phyloP scores from a whole-genome alignment of 1,139 yeast genomes.

The Torulaspora pretoriensis region DNA sequence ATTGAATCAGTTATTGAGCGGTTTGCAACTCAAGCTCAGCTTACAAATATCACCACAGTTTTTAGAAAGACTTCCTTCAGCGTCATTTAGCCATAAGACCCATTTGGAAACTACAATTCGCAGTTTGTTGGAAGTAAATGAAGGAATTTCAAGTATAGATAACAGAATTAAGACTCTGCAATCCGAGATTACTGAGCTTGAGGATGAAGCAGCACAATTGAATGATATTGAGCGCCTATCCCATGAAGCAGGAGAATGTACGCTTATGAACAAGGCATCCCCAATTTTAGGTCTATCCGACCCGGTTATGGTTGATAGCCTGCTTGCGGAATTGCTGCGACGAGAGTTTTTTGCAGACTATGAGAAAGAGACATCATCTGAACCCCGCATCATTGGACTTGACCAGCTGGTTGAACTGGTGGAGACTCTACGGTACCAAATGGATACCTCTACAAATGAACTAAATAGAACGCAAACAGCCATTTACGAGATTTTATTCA shows the following conservation, averaged over 20 bases:
- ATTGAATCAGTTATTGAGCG: constrained; percentile 4
- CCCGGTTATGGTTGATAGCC: constrained; percentile 14
- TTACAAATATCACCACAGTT: constrained; percentile 3
- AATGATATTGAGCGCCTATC: constrained; percentile 2
- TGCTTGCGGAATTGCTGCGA: constrained; percentile 12
- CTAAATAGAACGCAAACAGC: constrained; percentile 30
- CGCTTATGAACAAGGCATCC: constrained; percentile 6
- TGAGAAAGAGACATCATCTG: constrained; percentile 4
- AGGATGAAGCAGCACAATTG: constrained; percentile 5
- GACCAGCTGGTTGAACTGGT: constrained; percentile 10
- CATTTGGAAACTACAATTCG: constrained; percentile 2
- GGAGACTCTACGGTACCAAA: constrained; percentile 21
- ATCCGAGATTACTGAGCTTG: constrained; percentile 5
- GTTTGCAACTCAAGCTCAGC: constrained; percentile 1
- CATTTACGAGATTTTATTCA: constrained; percentile 18
- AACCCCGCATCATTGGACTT: constrained; percentile 2
- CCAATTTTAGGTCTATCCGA: constrained; percentile 14
- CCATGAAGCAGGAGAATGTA: neutral
- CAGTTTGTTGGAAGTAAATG: neutral
- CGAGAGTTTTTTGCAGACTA: neutral
- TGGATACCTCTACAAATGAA: constrained; percentile 16
- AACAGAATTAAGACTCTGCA: constrained; percentile 6
- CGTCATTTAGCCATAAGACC: neutral
- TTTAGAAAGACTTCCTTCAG: neutral
- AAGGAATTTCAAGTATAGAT: constrained; percentile 3